Base-by-base conservation (phyloP, 495 filamentous ascomycete species). In the Trichoderma reesei region DNA sequence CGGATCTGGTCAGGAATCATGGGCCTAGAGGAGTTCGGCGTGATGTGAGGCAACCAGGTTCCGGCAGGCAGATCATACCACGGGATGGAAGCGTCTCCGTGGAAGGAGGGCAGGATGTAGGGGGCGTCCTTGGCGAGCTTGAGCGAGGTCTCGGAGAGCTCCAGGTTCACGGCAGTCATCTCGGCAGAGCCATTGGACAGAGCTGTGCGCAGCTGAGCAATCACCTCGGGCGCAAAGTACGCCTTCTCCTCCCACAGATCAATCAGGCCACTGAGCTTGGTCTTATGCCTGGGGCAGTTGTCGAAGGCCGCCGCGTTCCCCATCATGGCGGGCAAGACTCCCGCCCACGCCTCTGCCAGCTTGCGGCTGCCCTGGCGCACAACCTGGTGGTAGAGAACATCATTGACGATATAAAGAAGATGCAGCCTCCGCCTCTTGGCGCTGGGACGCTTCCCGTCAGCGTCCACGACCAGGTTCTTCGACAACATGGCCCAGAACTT, bases 51-150 rank as follows among this genome's bases (percentile, higher is more conserved):
- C 42, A 94, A 79, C 72, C 91, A 81, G 68, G 92, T 94, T 4
- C 85, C 91, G 18, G 90, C 91, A 0, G 91, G 92, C 1, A 96
- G 80, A 64, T 96, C 91, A 73, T 92, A 93, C 78, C 85, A 96
- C 0, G 88, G 88, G 1, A 82, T 85, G 0, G 85, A 82, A 3
- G 79, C 73, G 71, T 96, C 92, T 14, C 92, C 92, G 72, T 96
- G 92, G 54, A 80, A 83, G 1, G 85, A 73, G 59, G 90, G 90
- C 82, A 94, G 84, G 20, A 87, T 72, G 68, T 82, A 92, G 0
- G 90, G 87, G 3, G 74, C 76, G 63, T 83, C 79, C 67, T 78
- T 87, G 56, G 70, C 71, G 59, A 73, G 80, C 62, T 72, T 72
- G 7, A 59, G 38, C 1, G 70, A 62, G 54, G 14, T 67, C 37